Evolutionary conservation across 1,284 basidiomycete genomes (phyloP).

Genomic region (Peniophora sp.): DNA sequence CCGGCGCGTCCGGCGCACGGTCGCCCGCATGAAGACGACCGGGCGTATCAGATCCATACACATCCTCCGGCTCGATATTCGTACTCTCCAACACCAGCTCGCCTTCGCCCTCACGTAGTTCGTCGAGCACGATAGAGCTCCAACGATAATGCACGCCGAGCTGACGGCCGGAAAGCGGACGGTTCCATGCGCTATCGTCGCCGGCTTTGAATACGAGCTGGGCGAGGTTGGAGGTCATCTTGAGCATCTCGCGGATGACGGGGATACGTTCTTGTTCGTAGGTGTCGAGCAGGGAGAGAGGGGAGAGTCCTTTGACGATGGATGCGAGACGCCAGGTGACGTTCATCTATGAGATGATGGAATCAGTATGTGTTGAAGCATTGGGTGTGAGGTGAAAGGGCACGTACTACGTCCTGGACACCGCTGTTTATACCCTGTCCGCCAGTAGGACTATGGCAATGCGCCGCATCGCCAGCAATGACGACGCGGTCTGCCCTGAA

Average conservation of each 20-base stretch:
- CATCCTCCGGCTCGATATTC: conserved; percentile 12
- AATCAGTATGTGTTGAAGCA: no score
- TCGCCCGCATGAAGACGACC: background rate
- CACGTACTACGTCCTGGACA: conserved; percentile 10
- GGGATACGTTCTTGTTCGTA: conserved; percentile 18
- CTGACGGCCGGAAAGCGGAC: conserved; percentile 22
- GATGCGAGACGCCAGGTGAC: conserved; percentile 19
- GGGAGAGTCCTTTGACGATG: conserved; percentile 12
- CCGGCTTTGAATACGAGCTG: conserved; percentile 12
- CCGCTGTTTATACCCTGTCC: conserved; percentile 13
- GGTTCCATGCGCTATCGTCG: conserved; percentile 4
- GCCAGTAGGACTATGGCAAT: conserved; percentile 11
- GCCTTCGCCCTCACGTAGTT: conserved; percentile 12
- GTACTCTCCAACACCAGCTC: conserved; percentile 10
- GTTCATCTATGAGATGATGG: conserved; percentile 13
- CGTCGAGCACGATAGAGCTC: conserved; percentile 36
- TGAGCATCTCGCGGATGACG: conserved; percentile 17
- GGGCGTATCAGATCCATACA: conserved; percentile 13
- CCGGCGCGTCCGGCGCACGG: conserved; percentile 2
- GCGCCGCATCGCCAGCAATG: conserved; percentile 8
- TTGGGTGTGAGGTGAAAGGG: no score
- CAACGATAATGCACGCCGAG: conserved; percentile 41
- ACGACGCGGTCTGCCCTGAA: background rate
- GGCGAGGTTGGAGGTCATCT: conserved; percentile 3
- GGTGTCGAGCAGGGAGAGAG: conserved; percentile 12